Percentiles rank a stretch among this genome's conserved stretches.
Evolutionary conservation across 768 basidiomycete species (phyloP).

Genomic region (Podaxis sp.): DNA sequence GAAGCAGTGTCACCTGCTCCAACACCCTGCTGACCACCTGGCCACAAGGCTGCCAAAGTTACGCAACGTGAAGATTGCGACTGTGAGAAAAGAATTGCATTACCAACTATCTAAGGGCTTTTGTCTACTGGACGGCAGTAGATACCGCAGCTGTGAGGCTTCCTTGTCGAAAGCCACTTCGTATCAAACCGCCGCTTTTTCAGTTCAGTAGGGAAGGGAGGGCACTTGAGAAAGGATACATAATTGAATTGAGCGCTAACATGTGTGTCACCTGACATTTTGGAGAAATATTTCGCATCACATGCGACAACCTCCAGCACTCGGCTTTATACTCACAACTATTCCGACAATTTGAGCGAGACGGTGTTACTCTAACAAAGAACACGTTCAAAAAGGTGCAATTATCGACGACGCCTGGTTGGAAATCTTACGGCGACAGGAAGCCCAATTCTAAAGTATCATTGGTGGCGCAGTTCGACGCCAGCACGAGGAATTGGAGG

Average conservation of each 20-base stretch:
- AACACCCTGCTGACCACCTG: neutral
- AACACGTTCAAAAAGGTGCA: slow-evolving; percentile 24
- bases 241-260: too few species aligned
- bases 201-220: too few species aligned
- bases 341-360: neutral
- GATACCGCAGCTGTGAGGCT: neutral
- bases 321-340: neutral
- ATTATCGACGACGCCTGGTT: slow-evolving; percentile 34
- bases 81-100: neutral
- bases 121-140: neutral
- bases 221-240: too few species aligned
- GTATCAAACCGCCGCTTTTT: too few species aligned
- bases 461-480: slow-evolving; percentile 29
- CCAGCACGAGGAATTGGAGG: slow-evolving; percentile 28
- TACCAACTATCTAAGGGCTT: neutral
- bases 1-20: slow-evolving; percentile 2
- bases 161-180: too few species aligned
- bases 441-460: slow-evolving; percentile 35
- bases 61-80: neutral
- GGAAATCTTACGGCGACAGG: slow-evolving; percentile 28
- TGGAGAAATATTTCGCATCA: too few species aligned
- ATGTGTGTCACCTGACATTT: neutral
- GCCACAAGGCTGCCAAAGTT: neutral
- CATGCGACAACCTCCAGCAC: neutral
- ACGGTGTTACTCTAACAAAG: neutral